Conservation (phyloP, 2,329 filamentous ascomycete species). For the Fusarium pseudocircinatum region DNA sequence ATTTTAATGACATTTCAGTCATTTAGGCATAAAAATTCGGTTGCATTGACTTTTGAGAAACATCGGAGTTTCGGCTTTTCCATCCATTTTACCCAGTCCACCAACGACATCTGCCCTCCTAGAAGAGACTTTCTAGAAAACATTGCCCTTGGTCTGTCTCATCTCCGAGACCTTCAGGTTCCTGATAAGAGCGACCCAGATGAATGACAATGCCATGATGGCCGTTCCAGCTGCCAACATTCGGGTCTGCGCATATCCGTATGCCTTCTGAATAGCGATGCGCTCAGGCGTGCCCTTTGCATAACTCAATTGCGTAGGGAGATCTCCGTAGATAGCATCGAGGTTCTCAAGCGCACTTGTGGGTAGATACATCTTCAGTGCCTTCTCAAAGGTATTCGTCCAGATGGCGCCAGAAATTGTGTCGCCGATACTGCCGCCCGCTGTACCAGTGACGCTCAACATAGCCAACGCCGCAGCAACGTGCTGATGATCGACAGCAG, state of each 20-base stretch:
- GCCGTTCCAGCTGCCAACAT: slow-evolving; percentile 37
- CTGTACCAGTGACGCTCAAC: slow-evolving; percentile 54
- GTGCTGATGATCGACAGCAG: slow-evolving; percentile 62
- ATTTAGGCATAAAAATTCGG: background rate
- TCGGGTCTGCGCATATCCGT: slow-evolving; percentile 16
- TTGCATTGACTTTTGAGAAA: background rate
- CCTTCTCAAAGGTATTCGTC: slow-evolving; percentile 51
- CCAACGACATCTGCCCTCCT: background rate
- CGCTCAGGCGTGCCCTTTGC: background rate
- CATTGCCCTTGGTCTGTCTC: slow-evolving; percentile 27
- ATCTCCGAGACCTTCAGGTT: slow-evolving; percentile 35
- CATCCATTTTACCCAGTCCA: background rate
- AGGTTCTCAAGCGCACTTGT: background rate
- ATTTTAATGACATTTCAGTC: background rate
- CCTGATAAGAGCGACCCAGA: slow-evolving; percentile 33
- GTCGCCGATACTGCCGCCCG: slow-evolving; percentile 57
- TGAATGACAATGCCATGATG: slow-evolving; percentile 27
- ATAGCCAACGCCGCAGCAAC: slow-evolving; percentile 60
- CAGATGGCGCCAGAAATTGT: slow-evolving; percentile 55
- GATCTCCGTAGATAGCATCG: slow-evolving; percentile 1
- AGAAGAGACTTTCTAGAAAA: background rate
- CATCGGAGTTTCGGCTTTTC: background rate
- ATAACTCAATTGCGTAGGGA: slow-evolving; percentile 6
- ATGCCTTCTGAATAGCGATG: slow-evolving; percentile 13
- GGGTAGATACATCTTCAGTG: background rate